Evolutionary conservation across 257 asterid genomes (phyloP).

Genomic region (Jacaranda mimosifolia): DNA sequence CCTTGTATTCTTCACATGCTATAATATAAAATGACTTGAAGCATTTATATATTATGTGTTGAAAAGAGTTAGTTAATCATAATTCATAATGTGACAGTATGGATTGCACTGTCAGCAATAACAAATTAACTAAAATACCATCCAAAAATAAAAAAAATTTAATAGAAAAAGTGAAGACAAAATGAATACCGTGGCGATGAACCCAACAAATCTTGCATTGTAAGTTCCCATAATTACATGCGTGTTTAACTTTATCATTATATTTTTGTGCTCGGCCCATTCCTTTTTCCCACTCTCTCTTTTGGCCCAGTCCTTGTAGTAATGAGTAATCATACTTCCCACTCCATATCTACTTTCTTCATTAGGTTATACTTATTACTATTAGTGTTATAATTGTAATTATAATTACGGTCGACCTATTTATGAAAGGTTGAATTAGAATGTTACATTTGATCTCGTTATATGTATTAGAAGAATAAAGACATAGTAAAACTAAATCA

Average conservation of each 20-base stretch:
- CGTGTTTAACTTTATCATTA: constrained; percentile 36
- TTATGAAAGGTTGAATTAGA: not conserved
- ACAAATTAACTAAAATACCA: too few species aligned
- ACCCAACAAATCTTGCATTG: constrained; percentile 34
- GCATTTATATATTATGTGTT: not conserved
- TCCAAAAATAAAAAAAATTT: not conserved
- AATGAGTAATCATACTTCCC: constrained; percentile 41
- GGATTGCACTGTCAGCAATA: not conserved
- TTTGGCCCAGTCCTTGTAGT: constrained; percentile 31
- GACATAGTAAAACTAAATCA: not conserved
- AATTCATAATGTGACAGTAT: not conserved
- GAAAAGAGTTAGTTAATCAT: not conserved
- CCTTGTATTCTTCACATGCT: too few species aligned
- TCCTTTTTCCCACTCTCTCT: constrained; percentile 22
- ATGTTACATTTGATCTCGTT: not conserved
- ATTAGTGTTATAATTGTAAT: not conserved
- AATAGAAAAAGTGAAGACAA: not conserved
- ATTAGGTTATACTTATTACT: not conserved
- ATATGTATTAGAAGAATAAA: too few species aligned
- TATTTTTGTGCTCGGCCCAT: constrained; percentile 37
- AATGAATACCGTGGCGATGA: constrained; percentile 24
- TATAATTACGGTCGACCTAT: constrained; percentile 1
- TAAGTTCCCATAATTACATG: constrained; percentile 46
- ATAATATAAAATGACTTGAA: too few species aligned
- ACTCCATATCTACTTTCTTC: constrained; percentile 21